Conservation (phyloP, 164 flowering plant genomes). For the Nelumbo lutea region DNA sequence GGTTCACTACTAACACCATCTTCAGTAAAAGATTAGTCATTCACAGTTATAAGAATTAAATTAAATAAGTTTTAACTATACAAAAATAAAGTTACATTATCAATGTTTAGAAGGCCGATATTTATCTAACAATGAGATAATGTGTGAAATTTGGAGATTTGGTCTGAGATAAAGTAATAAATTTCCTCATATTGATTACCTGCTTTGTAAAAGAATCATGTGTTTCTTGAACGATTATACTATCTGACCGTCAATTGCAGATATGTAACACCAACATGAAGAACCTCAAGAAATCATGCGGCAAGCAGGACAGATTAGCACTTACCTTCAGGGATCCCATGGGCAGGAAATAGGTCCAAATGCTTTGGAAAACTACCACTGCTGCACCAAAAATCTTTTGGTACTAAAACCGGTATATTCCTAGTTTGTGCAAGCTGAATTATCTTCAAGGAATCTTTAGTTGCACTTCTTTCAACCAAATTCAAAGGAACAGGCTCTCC, state of each 20-base stretch:
- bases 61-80: too few relatives aligned
- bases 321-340: conserved; percentile 55
- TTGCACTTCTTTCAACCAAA: conserved; percentile 46
- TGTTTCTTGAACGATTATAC: too few relatives aligned
- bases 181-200: too few relatives aligned
- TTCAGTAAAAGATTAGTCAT: background rate
- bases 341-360: conserved; percentile 35
- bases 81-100: too few relatives aligned
- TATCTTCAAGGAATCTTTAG: conserved; percentile 40
- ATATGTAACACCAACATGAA: too few relatives aligned
- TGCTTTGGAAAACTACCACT: conserved; percentile 20
- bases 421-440: conserved; percentile 43
- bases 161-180: too few relatives aligned
- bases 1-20: background rate
- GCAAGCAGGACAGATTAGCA: background rate
- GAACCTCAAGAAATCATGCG: background rate
- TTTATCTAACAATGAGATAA: too few relatives aligned
- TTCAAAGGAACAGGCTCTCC: conserved; percentile 52
- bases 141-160: too few relatives aligned
- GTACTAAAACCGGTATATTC: conserved; percentile 45
- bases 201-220: background rate
- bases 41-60: too few relatives aligned
- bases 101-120: too few relatives aligned
- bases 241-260: too few relatives aligned
- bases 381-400: conserved; percentile 64